Conservation (phyloP, 208 protist species). For the Polymyxa betae region DNA sequence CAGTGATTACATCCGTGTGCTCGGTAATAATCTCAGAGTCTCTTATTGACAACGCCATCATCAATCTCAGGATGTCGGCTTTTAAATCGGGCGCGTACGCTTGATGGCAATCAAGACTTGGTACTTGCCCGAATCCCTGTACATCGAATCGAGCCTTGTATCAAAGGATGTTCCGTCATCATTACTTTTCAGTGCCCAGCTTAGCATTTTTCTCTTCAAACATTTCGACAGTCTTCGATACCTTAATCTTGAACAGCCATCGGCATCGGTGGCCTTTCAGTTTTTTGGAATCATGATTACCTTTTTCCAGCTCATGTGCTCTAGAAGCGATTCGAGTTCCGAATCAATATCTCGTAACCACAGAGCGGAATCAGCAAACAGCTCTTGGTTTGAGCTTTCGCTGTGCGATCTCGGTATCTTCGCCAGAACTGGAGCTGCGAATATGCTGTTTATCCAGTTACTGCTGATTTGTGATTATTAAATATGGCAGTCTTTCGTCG, state of each 20-base stretch:
- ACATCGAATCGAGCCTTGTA: slow-evolving; percentile 29
- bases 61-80: neutral
- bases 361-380: neutral
- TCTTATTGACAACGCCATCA: neutral
- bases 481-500: neutral
- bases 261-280: neutral
- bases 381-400: neutral
- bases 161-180: neutral
- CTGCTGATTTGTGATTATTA: neutral
- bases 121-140: neutral
- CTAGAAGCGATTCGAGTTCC: neutral
- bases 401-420: neutral
- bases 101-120: neutral
- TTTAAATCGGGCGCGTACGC: neutral
- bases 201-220: neutral
- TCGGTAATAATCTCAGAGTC: neutral
- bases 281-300: neutral
- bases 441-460: neutral
- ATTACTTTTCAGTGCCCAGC: neutral
- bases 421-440: neutral
- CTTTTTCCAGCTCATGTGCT: neutral
- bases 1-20: slow-evolving; percentile 33
- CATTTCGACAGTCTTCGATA: neutral
- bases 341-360: neutral
- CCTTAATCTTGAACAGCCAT: neutral